These are phyloP conservation scores for Fusarium newnesense DNA, from an alignment of 2,329 filamentous ascomycete species.

Conservation along the genomic window DNA sequence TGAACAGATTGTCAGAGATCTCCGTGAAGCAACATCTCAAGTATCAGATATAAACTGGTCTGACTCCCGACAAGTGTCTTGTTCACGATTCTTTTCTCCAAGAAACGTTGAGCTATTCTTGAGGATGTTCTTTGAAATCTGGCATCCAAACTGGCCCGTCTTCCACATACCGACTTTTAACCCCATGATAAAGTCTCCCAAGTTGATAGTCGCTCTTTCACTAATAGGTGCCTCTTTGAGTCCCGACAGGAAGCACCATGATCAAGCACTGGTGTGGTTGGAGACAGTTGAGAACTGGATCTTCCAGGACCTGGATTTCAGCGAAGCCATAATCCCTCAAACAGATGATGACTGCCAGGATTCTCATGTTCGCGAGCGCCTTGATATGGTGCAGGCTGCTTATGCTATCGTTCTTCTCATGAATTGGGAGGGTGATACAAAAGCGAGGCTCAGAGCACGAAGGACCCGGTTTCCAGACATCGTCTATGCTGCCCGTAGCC, in stretches of 20 bases:
- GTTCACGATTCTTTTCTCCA: constrained; percentile 18
- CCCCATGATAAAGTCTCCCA: background rate
- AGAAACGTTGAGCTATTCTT: constrained; percentile 18
- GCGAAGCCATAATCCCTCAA: background rate
- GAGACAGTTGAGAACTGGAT: constrained; percentile 18
- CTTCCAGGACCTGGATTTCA: background rate
- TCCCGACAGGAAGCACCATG: background rate
- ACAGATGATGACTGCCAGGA: background rate
- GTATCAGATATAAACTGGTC: background rate
- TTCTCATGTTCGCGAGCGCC: background rate
- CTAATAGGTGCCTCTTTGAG: constrained; percentile 17
- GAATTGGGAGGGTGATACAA: background rate
- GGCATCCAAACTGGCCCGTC: constrained; percentile 31
- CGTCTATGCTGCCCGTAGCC: background rate
- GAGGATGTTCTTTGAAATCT: constrained; percentile 10
- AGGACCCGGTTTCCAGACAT: background rate
- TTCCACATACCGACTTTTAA: constrained; percentile 19
- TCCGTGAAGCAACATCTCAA: background rate
- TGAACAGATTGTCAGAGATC: background rate
- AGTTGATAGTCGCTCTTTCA: constrained; percentile 9
- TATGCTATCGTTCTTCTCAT: background rate
- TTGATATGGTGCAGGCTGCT: background rate
- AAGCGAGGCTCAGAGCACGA: background rate
- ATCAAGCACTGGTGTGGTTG: constrained; percentile 8
- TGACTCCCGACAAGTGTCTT: background rate